A percentile compares a stretch with the other conserved stretches of the same genome.
phyloP scores from a whole-genome alignment of 2,329 filamentous ascomycete genomes.

The Cryphonectria carpinicola region DNA sequence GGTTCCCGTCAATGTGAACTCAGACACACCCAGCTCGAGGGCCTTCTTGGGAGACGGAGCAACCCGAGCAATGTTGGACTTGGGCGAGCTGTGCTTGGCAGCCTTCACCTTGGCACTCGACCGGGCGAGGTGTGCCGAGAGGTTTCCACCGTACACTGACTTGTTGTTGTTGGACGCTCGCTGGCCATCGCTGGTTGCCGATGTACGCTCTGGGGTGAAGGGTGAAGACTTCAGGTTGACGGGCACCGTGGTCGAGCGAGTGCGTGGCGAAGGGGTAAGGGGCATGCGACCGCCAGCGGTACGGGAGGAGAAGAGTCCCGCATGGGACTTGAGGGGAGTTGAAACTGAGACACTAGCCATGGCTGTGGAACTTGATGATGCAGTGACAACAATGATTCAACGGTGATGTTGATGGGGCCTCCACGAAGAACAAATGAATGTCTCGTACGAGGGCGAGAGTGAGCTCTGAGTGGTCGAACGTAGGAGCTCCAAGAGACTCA shows the following conservation, averaged over 20 bases:
- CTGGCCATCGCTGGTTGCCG: constrained; percentile 52
- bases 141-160: constrained; percentile 79
- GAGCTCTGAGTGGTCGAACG: constrained; percentile 48
- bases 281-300: constrained; percentile 95
- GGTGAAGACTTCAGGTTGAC: constrained; percentile 69
- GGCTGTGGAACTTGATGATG: constrained; percentile 38
- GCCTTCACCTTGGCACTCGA: constrained; percentile 71
- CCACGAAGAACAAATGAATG: constrained; percentile 55
- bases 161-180: constrained; percentile 62
- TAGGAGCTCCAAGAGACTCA: constrained; percentile 61
- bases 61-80: constrained; percentile 87
- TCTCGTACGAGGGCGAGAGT: constrained; percentile 44
- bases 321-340: constrained; percentile 93
- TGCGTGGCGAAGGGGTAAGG: constrained; percentile 85
- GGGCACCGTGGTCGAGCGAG: constrained; percentile 56
- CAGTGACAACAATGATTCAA: constrained; percentile 39
- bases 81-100: constrained; percentile 82
- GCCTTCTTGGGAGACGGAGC: constrained; percentile 77
- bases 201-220: constrained; percentile 71
- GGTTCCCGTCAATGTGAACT: constrained; percentile 88
- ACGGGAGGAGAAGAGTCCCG: constrained; percentile 87
- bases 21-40: constrained; percentile 88
- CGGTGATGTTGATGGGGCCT: constrained; percentile 38
- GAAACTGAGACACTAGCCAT: constrained; percentile 85
- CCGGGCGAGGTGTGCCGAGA: constrained; percentile 78